These are phyloP conservation scores for Globisporangium canariense DNA, from an alignment of 352 stramenopile genomes.

Conservation along the genomic window DNA sequence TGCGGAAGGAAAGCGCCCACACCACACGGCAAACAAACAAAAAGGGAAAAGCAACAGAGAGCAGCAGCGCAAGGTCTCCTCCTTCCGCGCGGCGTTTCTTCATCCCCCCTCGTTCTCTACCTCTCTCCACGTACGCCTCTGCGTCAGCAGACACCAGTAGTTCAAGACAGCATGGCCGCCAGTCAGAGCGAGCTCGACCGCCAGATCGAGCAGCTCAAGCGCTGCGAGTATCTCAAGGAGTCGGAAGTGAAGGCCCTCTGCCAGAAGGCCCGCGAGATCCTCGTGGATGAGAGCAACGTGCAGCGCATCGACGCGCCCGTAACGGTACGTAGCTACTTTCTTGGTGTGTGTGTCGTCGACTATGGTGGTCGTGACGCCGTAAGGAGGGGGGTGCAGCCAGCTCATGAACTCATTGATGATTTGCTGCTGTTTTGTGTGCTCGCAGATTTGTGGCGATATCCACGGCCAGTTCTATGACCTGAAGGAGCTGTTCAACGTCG, in stretches of 20 bases:
- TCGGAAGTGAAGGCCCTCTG: conserved; percentile 98
- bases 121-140: background rate
- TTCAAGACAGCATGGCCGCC: conserved; percentile 42
- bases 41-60: conserved; percentile 3
- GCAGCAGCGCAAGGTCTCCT: background rate
- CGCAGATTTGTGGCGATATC: conserved; percentile 98
- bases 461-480: conserved; percentile 99
- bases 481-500: conserved; percentile 98
- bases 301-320: conserved; percentile 98
- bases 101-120: background rate
- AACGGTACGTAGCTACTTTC: conserved; percentile 79
- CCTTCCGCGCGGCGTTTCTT: background rate
- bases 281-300: conserved; percentile 99
- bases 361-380: background rate
- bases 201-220: conserved; percentile 89
- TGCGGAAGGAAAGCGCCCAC: conserved; percentile 2
- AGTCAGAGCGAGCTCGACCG: conserved; percentile 85
- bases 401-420: background rate
- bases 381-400: background rate
- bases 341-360: background rate
- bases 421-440: conserved; percentile 7
- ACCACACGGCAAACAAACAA: background rate
- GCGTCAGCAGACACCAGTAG: background rate
- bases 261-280: conserved; percentile 97
- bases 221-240: conserved; percentile 98